Evolutionary conservation across 495 filamentous ascomycete species (phyloP).

Genomic region (Venustampulla echinocandica): DNA sequence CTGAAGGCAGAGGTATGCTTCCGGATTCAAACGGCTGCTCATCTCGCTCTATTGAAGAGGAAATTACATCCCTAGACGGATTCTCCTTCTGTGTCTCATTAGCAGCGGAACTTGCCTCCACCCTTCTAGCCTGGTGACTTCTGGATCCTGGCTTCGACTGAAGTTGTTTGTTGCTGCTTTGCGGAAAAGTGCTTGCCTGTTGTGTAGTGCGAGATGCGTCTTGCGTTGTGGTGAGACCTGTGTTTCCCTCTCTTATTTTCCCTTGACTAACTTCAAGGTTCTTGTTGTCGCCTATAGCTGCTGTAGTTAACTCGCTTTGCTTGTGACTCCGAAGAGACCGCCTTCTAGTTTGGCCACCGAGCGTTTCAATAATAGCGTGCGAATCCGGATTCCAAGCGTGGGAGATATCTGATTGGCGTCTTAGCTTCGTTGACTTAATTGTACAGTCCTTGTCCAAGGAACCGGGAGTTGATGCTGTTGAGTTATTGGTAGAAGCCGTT

Average conservation of each 20-base stretch:
- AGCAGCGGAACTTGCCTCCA: not conserved
- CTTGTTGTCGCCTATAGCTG: not conserved
- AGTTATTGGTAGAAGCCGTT: not conserved
- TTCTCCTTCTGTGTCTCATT: not conserved
- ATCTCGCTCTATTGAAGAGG: not conserved
- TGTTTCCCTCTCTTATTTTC: no score
- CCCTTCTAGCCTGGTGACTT: not conserved
- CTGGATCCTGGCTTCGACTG: no score
- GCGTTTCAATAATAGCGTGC: not conserved
- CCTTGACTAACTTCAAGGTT: not conserved
- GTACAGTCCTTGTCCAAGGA: not conserved
- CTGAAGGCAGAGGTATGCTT: not conserved
- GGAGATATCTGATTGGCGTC: not conserved
- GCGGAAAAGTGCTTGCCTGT: no score
- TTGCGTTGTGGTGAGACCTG: no score
- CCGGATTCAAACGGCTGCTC: not conserved
- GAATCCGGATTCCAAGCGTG: not conserved
- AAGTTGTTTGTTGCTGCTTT: no score
- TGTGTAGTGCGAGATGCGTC: no score
- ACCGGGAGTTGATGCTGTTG: not conserved
- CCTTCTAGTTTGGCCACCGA: not conserved
- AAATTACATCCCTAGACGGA: not conserved
- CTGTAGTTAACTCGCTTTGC: not conserved
- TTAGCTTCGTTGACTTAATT: not conserved
- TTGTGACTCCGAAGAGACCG: conserved; percentile 1